Percentiles rank a stretch among this genome's conserved stretches.
These are phyloP conservation scores for Elsinoe australis DNA, from an alignment of 2,329 filamentous ascomycete species.

Conservation along the genomic window DNA sequence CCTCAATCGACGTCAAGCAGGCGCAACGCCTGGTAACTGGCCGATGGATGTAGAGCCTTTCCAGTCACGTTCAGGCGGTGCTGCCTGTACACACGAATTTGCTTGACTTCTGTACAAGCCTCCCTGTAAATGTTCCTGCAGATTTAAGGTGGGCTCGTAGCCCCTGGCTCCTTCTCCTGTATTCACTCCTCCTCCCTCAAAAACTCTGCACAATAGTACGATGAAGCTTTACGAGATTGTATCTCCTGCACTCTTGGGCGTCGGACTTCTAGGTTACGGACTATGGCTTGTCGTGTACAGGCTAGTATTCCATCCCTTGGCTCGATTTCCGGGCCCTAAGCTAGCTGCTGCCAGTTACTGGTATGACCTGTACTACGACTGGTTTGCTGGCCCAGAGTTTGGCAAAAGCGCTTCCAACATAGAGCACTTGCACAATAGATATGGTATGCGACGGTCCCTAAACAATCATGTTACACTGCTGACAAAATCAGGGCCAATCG, in stretches of 20 bases:
- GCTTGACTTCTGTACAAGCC: too few relatives aligned
- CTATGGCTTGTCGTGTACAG: conserved; percentile 22
- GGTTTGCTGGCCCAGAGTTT: conserved; percentile 3
- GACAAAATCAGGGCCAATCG: conserved; percentile 12
- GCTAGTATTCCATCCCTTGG: conserved; percentile 24
- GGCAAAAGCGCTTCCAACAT: conserved; percentile 22
- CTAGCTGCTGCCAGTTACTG: conserved; percentile 25
- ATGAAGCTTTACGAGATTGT: background rate
- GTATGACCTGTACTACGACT: conserved; percentile 29
- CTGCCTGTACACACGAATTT: too few relatives aligned
- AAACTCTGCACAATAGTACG: background rate
- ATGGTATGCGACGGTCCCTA: conserved; percentile 20
- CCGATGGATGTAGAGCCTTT: too few relatives aligned
- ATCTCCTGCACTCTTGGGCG: background rate
- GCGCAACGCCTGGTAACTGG: too few relatives aligned
- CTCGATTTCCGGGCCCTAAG: conserved; percentile 26
- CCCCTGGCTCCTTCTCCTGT: too few relatives aligned
- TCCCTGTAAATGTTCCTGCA: too few relatives aligned
- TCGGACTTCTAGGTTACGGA: conserved; percentile 17
- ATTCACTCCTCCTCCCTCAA: background rate
- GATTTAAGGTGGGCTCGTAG: too few relatives aligned
- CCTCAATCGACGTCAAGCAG: too few relatives aligned
- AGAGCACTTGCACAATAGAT: conserved; percentile 25
- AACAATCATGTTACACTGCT: background rate
- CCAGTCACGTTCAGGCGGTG: too few relatives aligned